Evolutionary conservation across 768 basidiomycete genomes (phyloP), one percentile per base, ranked within the genome.

Genomic region (Nidularia sp.): DNA sequence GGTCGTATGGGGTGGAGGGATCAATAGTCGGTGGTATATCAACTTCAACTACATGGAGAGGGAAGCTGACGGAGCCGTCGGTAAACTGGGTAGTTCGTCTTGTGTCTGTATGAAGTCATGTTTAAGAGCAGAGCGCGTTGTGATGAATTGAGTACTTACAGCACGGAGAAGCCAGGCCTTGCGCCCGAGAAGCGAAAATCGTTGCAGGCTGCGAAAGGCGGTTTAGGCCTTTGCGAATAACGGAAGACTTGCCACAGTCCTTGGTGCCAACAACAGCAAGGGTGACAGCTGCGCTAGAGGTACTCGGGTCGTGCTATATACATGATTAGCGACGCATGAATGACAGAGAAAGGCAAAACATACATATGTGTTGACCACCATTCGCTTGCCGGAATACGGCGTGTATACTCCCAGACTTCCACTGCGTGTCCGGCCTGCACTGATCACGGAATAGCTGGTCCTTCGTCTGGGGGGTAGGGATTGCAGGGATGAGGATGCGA

Each of bases 161-260:
- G n/a, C 76, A 72, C 36, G 68, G 57, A 41, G 67, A 58, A 34
- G 62, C 54, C 35, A 58, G 59, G 52, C 62, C 52, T 43, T 36
- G 61, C 54, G n/a, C 65, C 55, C 52, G 70, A 59, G 58, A 68
- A 62, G 60, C 70, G 61, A 50, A 54, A 33, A 66, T 52, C 41
- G 66, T 64, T 15, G 62, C 62, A 33, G 78, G 65, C 49, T 79
- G 76, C 34, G 72, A 69, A 12, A 89, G 70, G 12, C 74, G 72
- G 56, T 81, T 84, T 51, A 93, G 73, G 8, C 92, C 93, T 63
- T 85, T 86, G 34, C 76, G 74, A 55, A 97, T 89, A 47, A 92
- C 78, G 2, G 84, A 81, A 1, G 90, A 86, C 70, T 98, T 98
- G 54, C 95, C 96, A 54, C 89, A 93, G 34, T 84, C 80, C 36